Conservation (phyloP, 805 yeast species). For the Ogataea parapolymorpha region DNA sequence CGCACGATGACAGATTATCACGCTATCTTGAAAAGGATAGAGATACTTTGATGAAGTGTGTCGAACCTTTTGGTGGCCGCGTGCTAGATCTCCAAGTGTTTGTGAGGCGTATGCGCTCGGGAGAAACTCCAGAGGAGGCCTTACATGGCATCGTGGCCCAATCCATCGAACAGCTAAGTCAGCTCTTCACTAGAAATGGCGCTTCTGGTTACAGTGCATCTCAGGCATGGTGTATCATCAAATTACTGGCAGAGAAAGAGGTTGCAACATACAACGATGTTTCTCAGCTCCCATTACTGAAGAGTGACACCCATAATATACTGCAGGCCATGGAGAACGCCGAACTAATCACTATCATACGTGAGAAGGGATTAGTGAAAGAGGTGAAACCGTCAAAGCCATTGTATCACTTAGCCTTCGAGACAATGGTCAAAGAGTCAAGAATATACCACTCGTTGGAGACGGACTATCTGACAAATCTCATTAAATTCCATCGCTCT, state of each 20-base stretch:
- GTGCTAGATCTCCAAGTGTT: slow-evolving; percentile 91
- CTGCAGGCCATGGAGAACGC: slow-evolving; percentile 72
- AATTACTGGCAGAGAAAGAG: slow-evolving; percentile 51
- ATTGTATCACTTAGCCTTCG: slow-evolving; percentile 74
- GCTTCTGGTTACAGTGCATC: slow-evolving; percentile 59
- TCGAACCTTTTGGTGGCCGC: slow-evolving; percentile 88
- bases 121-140: slow-evolving; percentile 79
- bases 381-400: slow-evolving; percentile 81
- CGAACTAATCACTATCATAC: slow-evolving; percentile 68
- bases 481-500: slow-evolving; percentile 56
- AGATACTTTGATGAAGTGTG: slow-evolving; percentile 47
- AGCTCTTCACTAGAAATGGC: slow-evolving; percentile 54
- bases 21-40: slow-evolving; percentile 20
- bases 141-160: slow-evolving; percentile 75
- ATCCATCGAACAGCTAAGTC: slow-evolving; percentile 84
- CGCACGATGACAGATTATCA: slow-evolving; percentile 22
- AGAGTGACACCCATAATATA: slow-evolving; percentile 50
- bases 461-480: slow-evolving; percentile 50
- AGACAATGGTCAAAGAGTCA: slow-evolving; percentile 55
- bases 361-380: slow-evolving; percentile 71
- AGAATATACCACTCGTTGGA: slow-evolving; percentile 60
- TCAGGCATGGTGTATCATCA: slow-evolving; percentile 85
- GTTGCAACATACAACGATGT: slow-evolving; percentile 49
- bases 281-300: slow-evolving; percentile 56
- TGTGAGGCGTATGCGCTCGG: slow-evolving; percentile 81